Evolutionary conservation across 129 eudicot genomes (phyloP).

Genomic region (Oenanthe sinensis): DNA sequence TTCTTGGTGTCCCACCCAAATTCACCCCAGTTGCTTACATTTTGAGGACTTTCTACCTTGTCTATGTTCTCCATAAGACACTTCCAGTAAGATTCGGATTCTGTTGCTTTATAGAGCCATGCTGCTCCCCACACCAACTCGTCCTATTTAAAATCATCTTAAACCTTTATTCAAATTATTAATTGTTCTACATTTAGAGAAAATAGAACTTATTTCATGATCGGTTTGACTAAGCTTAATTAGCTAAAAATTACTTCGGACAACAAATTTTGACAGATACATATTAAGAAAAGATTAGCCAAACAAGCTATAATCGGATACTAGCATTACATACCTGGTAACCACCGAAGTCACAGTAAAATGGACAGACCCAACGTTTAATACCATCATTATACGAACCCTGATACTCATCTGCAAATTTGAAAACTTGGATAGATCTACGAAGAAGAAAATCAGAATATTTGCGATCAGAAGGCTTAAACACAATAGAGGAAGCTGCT

Average conservation of each 20-base stretch:
- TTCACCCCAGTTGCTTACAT: constrained; percentile 22
- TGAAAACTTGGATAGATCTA: constrained; percentile 48
- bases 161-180: background rate
- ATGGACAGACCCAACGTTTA: constrained; percentile 47
- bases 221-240: background rate
- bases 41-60: constrained; percentile 15
- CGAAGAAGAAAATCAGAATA: constrained; percentile 42
- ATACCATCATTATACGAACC: constrained; percentile 53
- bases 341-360: constrained; percentile 54
- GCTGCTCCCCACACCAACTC: constrained; percentile 69
- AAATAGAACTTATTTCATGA: too few relatives aligned
- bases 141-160: constrained; percentile 28
- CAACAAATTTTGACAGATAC: background rate
- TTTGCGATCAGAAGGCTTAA: constrained; percentile 21
- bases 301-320: background rate
- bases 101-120: constrained; percentile 56
- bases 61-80: constrained; percentile 24
- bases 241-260: too few relatives aligned
- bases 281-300: background rate
- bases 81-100: constrained; percentile 20
- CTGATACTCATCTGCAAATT: constrained; percentile 42
- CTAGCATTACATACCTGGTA: constrained; percentile 28
- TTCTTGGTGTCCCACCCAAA: constrained; percentile 61
- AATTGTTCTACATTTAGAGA: background rate
- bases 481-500: constrained; percentile 55